Conservation (phyloP, 768 basidiomycete species). For the Lentinus brumalis region DNA sequence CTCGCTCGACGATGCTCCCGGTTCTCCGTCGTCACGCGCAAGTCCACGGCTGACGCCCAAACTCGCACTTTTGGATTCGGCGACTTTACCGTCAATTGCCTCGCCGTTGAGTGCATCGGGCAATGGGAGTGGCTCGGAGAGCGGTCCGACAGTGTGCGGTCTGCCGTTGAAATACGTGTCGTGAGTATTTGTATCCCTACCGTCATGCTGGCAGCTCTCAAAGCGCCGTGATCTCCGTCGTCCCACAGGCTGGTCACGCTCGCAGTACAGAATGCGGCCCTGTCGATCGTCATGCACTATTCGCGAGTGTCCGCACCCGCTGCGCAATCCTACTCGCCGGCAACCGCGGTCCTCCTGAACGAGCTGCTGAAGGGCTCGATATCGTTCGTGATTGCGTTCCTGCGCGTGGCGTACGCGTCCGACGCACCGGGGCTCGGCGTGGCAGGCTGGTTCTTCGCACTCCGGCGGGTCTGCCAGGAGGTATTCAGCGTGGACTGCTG, state of each 20-base stretch:
- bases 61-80: conserved; percentile 27
- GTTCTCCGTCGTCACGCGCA: conserved; percentile 16
- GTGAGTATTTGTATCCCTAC: conserved; percentile 43
- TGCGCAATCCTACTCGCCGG: conserved; percentile 85
- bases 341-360: conserved; percentile 91
- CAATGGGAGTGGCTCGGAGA: conserved; percentile 20
- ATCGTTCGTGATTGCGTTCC: conserved; percentile 84
- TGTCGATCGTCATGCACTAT: conserved; percentile 98
- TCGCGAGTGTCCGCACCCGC: conserved; percentile 88
- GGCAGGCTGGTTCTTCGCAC: conserved; percentile 38
- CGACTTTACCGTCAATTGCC: conserved; percentile 24
- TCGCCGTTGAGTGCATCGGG: conserved; percentile 2
- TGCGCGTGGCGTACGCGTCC: conserved; percentile 45
- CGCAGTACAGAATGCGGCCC: conserved; percentile 91
- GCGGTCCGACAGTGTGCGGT: conserved; percentile 60
- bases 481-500: conserved; percentile 93
- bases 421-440: conserved; percentile 27
- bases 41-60: conserved; percentile 36
- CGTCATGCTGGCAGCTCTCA: background rate
- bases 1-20: conserved; percentile 32
- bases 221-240: conserved; percentile 9
- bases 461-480: conserved; percentile 63
- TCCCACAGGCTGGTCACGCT: conserved; percentile 70
- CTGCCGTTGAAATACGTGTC: conserved; percentile 81
- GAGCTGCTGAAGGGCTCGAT: conserved; percentile 93